Conservation (phyloP, 805 yeast genomes). For the Myxozyma geophila region DNA sequence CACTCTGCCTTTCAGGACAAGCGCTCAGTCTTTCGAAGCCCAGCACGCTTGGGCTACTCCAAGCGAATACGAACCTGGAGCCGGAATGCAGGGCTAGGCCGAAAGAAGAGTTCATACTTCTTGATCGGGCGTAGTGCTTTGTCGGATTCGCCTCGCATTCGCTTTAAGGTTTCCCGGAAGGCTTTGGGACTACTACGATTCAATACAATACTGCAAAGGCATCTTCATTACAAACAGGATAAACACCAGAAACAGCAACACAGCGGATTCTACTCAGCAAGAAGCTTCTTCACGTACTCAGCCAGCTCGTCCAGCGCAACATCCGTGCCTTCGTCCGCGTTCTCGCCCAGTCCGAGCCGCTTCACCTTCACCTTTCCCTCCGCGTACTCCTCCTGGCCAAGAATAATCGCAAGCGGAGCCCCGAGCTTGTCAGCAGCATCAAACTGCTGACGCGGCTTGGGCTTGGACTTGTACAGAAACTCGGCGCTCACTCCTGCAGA, state of each 20-base stretch:
- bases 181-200: no score
- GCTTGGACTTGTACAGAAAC: conserved; percentile 89
- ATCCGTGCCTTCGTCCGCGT: conserved; percentile 79
- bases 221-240: no score
- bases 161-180: no score
- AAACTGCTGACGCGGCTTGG: conserved; percentile 93
- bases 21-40: no score
- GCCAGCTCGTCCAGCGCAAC: conserved; percentile 23
- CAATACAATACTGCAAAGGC: no score
- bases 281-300: conserved; percentile 14
- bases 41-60: no score
- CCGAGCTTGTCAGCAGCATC: conserved; percentile 97
- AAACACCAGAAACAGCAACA: neutral
- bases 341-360: conserved; percentile 84
- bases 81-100: no score
- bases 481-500: conserved; percentile 86
- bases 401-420: conserved; percentile 84
- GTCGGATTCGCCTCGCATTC: no score
- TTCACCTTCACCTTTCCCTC: conserved; percentile 85
- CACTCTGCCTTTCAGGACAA: neutral
- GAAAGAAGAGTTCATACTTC: no score
- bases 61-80: no score
- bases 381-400: conserved; percentile 92
- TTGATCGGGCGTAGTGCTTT: no score
- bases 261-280: neutral